Percentiles rank a stretch among this genome's conserved stretches.
Evolutionary conservation across 2,329 filamentous ascomycete species (phyloP).

Genomic region (Xylaria sp.): DNA sequence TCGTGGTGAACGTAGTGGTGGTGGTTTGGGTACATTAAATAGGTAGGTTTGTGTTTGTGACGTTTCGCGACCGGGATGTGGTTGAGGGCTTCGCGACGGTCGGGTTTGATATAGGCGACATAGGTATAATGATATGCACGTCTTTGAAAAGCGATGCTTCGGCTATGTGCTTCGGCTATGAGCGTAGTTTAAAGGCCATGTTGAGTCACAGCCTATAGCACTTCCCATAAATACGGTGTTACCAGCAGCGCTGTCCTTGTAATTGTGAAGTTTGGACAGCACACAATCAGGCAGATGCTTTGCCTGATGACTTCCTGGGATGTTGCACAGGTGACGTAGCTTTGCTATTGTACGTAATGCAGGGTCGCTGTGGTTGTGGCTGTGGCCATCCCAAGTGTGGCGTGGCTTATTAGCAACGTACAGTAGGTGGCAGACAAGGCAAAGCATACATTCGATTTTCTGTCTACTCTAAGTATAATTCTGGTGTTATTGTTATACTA

Average conservation of each 20-base stretch:
- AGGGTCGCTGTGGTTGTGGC: slow-evolving; percentile 15
- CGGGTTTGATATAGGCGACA: not conserved
- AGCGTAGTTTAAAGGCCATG: not conserved
- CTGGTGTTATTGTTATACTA: not conserved
- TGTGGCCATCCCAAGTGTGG: too few species aligned
- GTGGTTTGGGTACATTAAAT: not conserved
- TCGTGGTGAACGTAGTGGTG: not conserved
- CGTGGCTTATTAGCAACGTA: not conserved
- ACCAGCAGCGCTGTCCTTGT: not conserved
- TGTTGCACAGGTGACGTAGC: slow-evolving; percentile 30
- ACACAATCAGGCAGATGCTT: not conserved
- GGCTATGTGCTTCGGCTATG: not conserved
- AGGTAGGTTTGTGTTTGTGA: not conserved
- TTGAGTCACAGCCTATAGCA: not conserved
- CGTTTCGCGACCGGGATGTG: not conserved
- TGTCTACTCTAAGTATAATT: not conserved
- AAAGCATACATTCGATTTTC: not conserved
- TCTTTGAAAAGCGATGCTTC: not conserved
- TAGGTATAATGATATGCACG: not conserved
- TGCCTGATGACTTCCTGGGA: not conserved
- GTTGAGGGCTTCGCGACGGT: not conserved
- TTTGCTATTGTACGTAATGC: not conserved
- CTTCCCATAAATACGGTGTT: not conserved
- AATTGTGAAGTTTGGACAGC: not conserved
- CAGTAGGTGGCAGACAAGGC: not conserved